These are phyloP conservation scores for Kluyveromyces siamensis DNA, from an alignment of 805 yeast genomes.

Conservation along the genomic window DNA sequence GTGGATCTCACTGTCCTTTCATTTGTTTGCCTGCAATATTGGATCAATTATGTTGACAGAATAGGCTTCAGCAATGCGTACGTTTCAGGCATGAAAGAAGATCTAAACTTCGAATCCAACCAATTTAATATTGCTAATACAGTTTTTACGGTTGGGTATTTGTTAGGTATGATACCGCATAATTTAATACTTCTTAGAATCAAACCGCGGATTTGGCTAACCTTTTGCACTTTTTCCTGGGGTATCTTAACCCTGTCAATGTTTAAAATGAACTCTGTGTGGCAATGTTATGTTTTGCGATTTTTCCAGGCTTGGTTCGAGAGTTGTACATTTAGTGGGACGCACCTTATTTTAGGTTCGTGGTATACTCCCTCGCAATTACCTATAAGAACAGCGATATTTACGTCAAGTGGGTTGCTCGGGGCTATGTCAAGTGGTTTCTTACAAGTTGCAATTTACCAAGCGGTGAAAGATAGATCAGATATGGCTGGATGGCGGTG, in stretches of 20 bases:
- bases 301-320: conserved; percentile 57
- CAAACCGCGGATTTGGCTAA: conserved; percentile 49
- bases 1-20: conserved; percentile 27
- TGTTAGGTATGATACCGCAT: conserved; percentile 54
- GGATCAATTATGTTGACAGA: conserved; percentile 50
- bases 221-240: conserved; percentile 48
- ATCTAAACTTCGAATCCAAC: conserved; percentile 37
- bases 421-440: conserved; percentile 48
- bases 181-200: conserved; percentile 43
- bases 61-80: conserved; percentile 50
- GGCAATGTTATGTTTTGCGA: conserved; percentile 46
- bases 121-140: conserved; percentile 46
- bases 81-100: conserved; percentile 61
- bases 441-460: conserved; percentile 48
- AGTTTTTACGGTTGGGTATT: conserved; percentile 51
- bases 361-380: conserved; percentile 45
- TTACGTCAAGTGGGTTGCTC: conserved; percentile 44
- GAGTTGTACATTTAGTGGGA: conserved; percentile 46
- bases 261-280: conserved; percentile 37
- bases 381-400: conserved; percentile 43
- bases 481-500: conserved; percentile 59
- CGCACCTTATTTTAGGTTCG: conserved; percentile 44
- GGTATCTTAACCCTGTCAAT: conserved; percentile 44
- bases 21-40: conserved; percentile 28
- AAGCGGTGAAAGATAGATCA: conserved; percentile 35